Evolutionary conservation across 345 rosid genomes (phyloP).

Genomic region (Brassica nigra): DNA sequence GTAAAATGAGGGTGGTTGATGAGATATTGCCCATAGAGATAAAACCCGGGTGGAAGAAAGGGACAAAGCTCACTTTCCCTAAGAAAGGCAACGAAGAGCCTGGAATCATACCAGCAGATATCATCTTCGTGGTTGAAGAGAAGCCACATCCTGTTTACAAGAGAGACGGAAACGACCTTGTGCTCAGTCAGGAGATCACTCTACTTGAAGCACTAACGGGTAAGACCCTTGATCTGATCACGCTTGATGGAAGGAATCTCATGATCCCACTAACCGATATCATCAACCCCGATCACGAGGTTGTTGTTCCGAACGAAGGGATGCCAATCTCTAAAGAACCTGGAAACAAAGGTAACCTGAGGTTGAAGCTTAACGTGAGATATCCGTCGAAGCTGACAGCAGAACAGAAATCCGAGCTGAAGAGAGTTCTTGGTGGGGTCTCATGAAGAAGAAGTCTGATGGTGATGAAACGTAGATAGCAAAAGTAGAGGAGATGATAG

Average conservation of each 20-base stretch:
- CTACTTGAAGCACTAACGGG: conserved; percentile 91
- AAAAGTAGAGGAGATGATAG: conserved; percentile 29
- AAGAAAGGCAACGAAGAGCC: conserved; percentile 90
- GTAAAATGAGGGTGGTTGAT: conserved; percentile 55
- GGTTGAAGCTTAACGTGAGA: conserved; percentile 74
- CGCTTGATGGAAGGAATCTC: conserved; percentile 76
- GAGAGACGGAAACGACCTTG: conserved; percentile 85
- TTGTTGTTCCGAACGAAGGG: conserved; percentile 80
- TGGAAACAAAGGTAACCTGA: conserved; percentile 79
- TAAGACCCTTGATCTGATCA: conserved; percentile 59
- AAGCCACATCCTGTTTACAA: conserved; percentile 79
- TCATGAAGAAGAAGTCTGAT: conserved; percentile 36
- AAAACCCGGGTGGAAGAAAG: conserved; percentile 98
- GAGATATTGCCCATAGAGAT: conserved; percentile 85
- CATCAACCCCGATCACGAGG: conserved; percentile 74
- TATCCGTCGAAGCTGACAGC: conserved; percentile 77
- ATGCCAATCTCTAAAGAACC: conserved; percentile 91
- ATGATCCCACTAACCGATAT: conserved; percentile 73
- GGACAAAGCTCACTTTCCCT: conserved; percentile 87
- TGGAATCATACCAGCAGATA: conserved; percentile 75
- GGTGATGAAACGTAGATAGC: conserved; percentile 37
- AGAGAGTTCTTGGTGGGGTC: conserved; percentile 72
- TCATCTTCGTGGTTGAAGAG: conserved; percentile 78
- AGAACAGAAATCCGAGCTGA: conserved; percentile 77
- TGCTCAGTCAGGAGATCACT: conserved; percentile 67